Percentiles rank a stretch among this genome's conserved stretches.
Conservation (phyloP, 345 rosid genomes). For the Laguncularia racemosa region DNA sequence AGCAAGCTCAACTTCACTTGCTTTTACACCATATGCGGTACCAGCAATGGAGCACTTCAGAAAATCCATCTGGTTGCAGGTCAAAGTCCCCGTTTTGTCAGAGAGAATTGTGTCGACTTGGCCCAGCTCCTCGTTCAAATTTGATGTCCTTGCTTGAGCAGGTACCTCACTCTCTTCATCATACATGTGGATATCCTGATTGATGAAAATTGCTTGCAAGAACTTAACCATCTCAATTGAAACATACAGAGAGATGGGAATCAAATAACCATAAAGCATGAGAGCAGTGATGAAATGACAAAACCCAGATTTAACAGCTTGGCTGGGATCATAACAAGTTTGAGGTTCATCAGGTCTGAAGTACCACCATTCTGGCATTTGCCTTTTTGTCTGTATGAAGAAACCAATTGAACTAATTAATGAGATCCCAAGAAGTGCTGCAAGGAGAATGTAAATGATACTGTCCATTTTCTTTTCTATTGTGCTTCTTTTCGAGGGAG, state of each 20-base stretch:
- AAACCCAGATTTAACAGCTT: conserved; percentile 55
- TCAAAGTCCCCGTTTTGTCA: conserved; percentile 97
- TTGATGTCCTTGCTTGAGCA: conserved; percentile 88
- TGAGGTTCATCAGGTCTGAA: conserved; percentile 40
- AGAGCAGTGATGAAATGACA: conserved; percentile 89
- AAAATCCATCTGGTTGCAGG: conserved; percentile 99
- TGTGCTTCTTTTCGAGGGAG: conserved; percentile 90
- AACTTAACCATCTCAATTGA: conserved; percentile 97
- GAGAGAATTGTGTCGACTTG: conserved; percentile 96
- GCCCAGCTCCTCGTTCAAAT: conserved; percentile 96
- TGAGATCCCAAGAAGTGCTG: conserved; percentile 66
- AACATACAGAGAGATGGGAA: conserved; percentile 94
- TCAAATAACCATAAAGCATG: conserved; percentile 92
- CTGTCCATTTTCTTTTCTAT: conserved; percentile 92
- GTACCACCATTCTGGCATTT: conserved; percentile 87
- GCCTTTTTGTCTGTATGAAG: conserved; percentile 64
- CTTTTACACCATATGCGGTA: conserved; percentile 59
- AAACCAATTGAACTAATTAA: conserved; percentile 83
- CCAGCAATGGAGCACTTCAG: conserved; percentile 94
- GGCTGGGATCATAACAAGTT: conserved; percentile 47
- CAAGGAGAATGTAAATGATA: conserved; percentile 79
- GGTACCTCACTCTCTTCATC: conserved; percentile 84
- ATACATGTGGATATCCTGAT: conserved; percentile 80
- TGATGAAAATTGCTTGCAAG: conserved; percentile 88
- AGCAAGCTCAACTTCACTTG: conserved; percentile 92